Percentiles rank a stretch among this genome's conserved stretches.
These are phyloP conservation scores for Phyllosticta citribraziliensis DNA, from an alignment of 2,329 filamentous ascomycete genomes.

Conservation along the genomic window DNA sequence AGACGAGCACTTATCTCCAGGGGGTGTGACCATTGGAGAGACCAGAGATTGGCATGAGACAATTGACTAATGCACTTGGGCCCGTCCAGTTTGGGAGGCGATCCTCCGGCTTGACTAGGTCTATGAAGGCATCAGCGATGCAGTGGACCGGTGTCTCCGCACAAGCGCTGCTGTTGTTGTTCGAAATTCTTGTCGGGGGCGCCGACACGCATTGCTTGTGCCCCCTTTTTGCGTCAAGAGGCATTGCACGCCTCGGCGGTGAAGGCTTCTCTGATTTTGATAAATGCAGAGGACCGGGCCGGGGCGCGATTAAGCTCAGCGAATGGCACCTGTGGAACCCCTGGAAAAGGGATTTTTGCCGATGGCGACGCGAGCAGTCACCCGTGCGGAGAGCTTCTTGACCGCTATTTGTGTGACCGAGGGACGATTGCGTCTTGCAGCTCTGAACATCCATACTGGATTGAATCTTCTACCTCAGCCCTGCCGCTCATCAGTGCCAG, in stretches of 20 bases:
- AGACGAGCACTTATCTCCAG: not conserved
- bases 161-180: not conserved
- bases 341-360: not conserved
- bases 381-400: not conserved
- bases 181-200: not conserved
- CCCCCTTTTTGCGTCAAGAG: not conserved
- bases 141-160: not conserved
- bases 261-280: not conserved
- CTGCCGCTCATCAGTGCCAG: not conserved
- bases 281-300: not conserved
- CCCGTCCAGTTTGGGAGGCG: not conserved
- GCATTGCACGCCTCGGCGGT: not conserved
- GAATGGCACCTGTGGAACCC: not conserved
- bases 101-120: not conserved
- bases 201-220: not conserved
- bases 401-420: not conserved
- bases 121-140: not conserved
- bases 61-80: slow-evolving; percentile 4
- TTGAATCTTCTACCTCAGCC: not conserved
- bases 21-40: not conserved
- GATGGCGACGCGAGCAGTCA: not conserved
- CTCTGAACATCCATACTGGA: not conserved
- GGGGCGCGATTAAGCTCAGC: not conserved
- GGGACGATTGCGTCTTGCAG: not conserved
- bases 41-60: slow-evolving; percentile 10